Conservation (phyloP, 345 rosid genomes). For the Heritiera fomes region DNA sequence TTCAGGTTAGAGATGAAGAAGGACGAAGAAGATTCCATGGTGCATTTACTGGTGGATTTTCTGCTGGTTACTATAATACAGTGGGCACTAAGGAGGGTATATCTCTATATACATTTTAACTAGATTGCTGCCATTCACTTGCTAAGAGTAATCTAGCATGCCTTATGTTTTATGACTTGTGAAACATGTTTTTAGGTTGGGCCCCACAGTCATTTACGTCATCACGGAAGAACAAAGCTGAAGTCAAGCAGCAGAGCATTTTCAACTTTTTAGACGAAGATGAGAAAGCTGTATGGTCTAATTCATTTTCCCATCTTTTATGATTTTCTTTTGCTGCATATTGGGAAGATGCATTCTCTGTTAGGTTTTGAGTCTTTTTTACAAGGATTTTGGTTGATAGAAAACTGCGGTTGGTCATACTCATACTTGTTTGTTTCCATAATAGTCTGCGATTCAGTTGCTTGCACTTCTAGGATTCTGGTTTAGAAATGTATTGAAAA, state of each 20-base stretch:
- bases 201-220: constrained; percentile 89
- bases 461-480: background rate
- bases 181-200: constrained; percentile 69
- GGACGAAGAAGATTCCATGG: constrained; percentile 97
- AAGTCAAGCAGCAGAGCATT: constrained; percentile 80
- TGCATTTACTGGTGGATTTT: constrained; percentile 94
- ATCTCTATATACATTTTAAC: constrained; percentile 1
- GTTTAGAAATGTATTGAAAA: background rate
- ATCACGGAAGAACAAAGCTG: constrained; percentile 88
- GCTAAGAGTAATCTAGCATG: background rate
- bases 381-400: background rate
- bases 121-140: background rate
- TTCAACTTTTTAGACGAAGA: constrained; percentile 88
- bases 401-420: background rate
- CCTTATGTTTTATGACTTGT: background rate
- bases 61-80: constrained; percentile 76
- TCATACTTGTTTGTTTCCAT: constrained; percentile 6
- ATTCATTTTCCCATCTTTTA: constrained; percentile 6
- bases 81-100: constrained; percentile 95
- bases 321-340: constrained; percentile 9
- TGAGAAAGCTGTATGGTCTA: constrained; percentile 71
- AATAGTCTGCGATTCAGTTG: background rate
- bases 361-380: background rate
- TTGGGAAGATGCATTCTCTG: background rate
- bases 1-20: constrained; percentile 93